Evolutionary conservation across 371 early-diverging fungal species (phyloP).

Genomic region (Mucor piriformis): DNA sequence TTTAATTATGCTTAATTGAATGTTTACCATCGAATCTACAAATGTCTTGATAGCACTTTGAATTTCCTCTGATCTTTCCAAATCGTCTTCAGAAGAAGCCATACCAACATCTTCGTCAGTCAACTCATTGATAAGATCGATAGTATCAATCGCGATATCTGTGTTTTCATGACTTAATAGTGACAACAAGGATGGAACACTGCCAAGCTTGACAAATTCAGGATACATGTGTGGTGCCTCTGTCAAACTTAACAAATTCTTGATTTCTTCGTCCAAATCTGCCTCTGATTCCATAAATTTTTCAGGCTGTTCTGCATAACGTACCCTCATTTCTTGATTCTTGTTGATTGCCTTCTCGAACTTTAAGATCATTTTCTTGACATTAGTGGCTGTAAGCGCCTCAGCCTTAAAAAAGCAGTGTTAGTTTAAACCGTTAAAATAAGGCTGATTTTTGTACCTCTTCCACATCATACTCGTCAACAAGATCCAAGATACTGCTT

Average conservation of each 20-base stretch:
- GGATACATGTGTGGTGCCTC: conserved; percentile 83
- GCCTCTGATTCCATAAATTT: conserved; percentile 95
- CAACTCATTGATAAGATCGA: conserved; percentile 86
- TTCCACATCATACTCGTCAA: conserved; percentile 83
- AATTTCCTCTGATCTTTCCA: conserved; percentile 65
- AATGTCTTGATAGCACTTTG: conserved; percentile 71
- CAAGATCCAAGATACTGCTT: conserved; percentile 76
- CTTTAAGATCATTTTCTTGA: conserved; percentile 77
- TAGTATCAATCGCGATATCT: conserved; percentile 85
- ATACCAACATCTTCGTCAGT: conserved; percentile 87
- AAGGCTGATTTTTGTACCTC: conserved; percentile 39
- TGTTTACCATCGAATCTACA: conserved; percentile 68
- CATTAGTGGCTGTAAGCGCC: conserved; percentile 60
- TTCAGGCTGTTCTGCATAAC: conserved; percentile 76
- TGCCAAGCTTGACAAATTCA: conserved; percentile 70
- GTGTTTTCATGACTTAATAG: conserved; percentile 92
- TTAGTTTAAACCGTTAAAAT: background rate
- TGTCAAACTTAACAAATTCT: conserved; percentile 71
- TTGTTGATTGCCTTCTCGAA: conserved; percentile 86
- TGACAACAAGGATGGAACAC: conserved; percentile 66
- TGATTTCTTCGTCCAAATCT: conserved; percentile 89
- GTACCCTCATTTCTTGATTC: conserved; percentile 88
- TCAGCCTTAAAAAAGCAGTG: conserved; percentile 38
- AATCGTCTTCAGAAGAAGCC: conserved; percentile 53
- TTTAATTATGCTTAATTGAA: no score